phyloP scores from a whole-genome alignment of 768 basidiomycete genomes.

The Suillus placidus region DNA sequence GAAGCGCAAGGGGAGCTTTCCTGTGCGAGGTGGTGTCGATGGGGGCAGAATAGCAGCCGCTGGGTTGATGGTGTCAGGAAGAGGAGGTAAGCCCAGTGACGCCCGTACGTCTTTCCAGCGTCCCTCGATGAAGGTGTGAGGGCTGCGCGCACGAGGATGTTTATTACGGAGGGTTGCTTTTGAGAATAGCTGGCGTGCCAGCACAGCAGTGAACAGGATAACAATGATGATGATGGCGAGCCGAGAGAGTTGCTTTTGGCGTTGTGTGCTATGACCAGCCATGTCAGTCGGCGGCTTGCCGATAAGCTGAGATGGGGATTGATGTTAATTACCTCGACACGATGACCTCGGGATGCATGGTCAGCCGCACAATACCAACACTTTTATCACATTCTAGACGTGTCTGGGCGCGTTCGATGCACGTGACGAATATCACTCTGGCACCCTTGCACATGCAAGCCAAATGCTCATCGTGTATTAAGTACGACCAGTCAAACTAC shows the following conservation, averaged over 20 bases:
- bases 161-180: background rate
- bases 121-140: conserved; percentile 25
- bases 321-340: background rate
- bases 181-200: conserved; percentile 21
- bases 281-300: conserved; percentile 21
- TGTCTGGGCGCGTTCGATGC: conserved; percentile 8
- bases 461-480: conserved; percentile 2
- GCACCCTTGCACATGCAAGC: background rate
- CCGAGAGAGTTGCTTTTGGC: conserved; percentile 19
- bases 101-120: conserved; percentile 36
- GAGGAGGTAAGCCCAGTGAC: conserved; percentile 33
- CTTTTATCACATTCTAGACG: background rate
- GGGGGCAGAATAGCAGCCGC: background rate
- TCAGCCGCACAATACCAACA: background rate
- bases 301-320: background rate
- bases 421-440: conserved; percentile 14
- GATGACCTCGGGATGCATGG: background rate
- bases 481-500: background rate
- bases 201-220: conserved; percentile 25
- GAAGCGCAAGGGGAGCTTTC: conserved; percentile 25
- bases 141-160: background rate
- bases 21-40: background rate
- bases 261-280: conserved; percentile 20
- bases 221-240: conserved; percentile 23
- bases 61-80: conserved; percentile 19